phyloP scores from a whole-genome alignment of 148 eudicot genomes.

The Cornus suecica region DNA sequence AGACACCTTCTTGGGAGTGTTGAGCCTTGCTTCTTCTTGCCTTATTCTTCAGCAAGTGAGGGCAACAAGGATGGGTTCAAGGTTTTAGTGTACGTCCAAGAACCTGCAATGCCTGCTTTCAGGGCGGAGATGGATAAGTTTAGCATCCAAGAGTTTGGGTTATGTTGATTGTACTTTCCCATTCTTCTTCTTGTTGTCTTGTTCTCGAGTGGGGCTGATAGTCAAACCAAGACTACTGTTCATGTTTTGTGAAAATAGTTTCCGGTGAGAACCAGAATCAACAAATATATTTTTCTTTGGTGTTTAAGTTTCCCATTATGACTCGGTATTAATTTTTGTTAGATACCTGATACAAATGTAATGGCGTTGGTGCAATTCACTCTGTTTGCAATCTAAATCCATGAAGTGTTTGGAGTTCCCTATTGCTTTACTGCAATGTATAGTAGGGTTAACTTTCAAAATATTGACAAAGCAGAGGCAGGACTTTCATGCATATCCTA shows the following conservation, averaged over 20 bases:
- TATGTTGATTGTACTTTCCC: neutral
- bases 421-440: no score
- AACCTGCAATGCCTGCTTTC: slow-evolving; percentile 37
- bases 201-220: neutral
- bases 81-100: slow-evolving; percentile 41
- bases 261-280: neutral
- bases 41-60: slow-evolving; percentile 30
- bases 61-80: slow-evolving; percentile 47
- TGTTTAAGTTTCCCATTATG: neutral
- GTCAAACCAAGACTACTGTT: neutral
- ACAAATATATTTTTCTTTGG: neutral
- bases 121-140: slow-evolving; percentile 50
- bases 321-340: no score
- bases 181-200: neutral
- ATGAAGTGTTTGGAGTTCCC: no score
- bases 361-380: no score
- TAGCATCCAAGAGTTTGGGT: slow-evolving; percentile 18
- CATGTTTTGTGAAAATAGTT: neutral
- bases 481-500: neutral
- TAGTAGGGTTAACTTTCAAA: no score
- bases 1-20: slow-evolving; percentile 51
- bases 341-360: no score
- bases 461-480: neutral
- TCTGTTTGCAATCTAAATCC: no score
- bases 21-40: slow-evolving; percentile 68